Evolutionary conservation across 148 eudicot species (phyloP).

Genomic region (Chenopodium formosanum): DNA sequence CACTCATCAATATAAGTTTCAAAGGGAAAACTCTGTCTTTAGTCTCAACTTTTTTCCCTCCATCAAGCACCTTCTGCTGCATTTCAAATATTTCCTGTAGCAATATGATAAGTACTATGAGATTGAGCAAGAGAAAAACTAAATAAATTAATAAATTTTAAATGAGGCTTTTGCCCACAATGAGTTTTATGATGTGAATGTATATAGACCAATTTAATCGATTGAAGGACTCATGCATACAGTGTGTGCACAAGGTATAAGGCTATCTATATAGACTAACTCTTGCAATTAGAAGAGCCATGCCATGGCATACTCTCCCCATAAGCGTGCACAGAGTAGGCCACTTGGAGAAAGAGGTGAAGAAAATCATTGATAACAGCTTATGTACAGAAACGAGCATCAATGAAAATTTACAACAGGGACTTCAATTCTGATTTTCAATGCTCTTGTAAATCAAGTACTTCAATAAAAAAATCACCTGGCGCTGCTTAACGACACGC

Average conservation of each 20-base stretch:
- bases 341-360: slow-evolving; percentile 1
- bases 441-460: neutral
- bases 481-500: slow-evolving; percentile 60
- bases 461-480: slow-evolving; percentile 37
- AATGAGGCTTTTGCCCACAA: neutral
- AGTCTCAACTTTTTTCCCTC: slow-evolving; percentile 44
- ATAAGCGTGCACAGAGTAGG: neutral
- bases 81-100: slow-evolving; percentile 48
- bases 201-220: neutral
- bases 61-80: slow-evolving; percentile 37
- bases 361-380: neutral
- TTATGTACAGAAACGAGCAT: neutral
- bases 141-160: neutral
- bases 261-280: neutral
- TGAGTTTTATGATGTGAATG: neutral
- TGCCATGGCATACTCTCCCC: neutral
- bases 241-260: neutral
- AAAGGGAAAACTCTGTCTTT: slow-evolving; percentile 49
- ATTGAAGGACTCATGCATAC: too few relatives aligned
- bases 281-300: neutral
- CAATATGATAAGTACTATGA: neutral
- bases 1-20: slow-evolving; percentile 93
- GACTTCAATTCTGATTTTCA: neutral
- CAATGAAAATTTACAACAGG: neutral
- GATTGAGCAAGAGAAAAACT: neutral